Base-by-base conservation (phyloP, 2,329 filamentous ascomycete species). In the Cyanodermella asteris region DNA sequence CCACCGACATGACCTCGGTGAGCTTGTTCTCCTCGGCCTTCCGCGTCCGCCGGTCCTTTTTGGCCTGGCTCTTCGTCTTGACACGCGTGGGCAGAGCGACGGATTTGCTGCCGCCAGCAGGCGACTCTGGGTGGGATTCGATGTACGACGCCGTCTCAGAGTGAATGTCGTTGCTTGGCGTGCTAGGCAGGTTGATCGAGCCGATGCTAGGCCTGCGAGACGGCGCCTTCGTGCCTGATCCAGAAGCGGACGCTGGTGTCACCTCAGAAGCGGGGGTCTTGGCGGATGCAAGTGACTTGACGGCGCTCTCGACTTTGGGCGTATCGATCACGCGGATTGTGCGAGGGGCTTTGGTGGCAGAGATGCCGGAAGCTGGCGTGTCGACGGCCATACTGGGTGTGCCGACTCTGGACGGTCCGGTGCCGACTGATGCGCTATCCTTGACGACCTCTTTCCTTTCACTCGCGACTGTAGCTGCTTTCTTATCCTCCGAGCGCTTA, bases 31-130 rank as follows among this genome's bases (percentile, higher is more conserved):
- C 52, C 7, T 37, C 35, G 1, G 44, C 45, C 20, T 55, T 47
- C 34, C 56, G 56, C 25, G 61, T 53, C 29, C 49, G 43, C 26
- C 59, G 45, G 29, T 65, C 60, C 41, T 69, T 72, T 45, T 68
- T 69, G 23, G 53, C 50, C 36, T 71, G 64, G 27, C 53, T 67
- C 43, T 71, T 71, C 5, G 62, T 67, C 40, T 68, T 61, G 25
- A 57, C 49, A 24, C 63, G 52, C 5, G 67, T 53, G 7, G 64
- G 64, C 3, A 64, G 66, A 21, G 61, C 60, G 5, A 65, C 64
- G 13, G 70, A 58, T 30, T 58, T 59, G 24, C 49, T 50, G 8
- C 49, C 50, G 47, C n/a, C n/a, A 15, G 49, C 50, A 16, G 65
- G 64, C 2, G 66, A 69, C 36, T 55, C 67, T 12, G 66, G 58